A percentile compares a stretch with the other conserved stretches of the same genome.
phyloP scores from a whole-genome alignment of 371 early-diverging fungal genomes.

The Chytridiales sp. region DNA sequence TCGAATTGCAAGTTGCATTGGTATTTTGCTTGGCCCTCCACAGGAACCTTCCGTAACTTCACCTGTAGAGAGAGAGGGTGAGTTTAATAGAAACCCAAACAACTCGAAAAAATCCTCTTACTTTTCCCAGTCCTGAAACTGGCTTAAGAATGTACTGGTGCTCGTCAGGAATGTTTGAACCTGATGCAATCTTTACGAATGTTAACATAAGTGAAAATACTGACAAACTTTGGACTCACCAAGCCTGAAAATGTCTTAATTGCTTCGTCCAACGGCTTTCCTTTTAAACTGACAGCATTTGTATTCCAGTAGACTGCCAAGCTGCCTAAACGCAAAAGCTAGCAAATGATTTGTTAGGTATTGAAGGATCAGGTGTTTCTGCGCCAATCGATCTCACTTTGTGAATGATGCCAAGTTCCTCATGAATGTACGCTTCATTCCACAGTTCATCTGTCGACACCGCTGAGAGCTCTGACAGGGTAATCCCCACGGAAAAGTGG shows the following conservation, averaged over 20 bases:
- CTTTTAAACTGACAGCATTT: constrained; percentile 63
- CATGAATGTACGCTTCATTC: constrained; percentile 76
- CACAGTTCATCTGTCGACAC: constrained; percentile 90
- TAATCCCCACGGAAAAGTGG: constrained; percentile 89
- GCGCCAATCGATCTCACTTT: constrained; percentile 49
- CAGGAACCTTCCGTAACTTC: constrained; percentile 30
- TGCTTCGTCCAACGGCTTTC: constrained; percentile 51
- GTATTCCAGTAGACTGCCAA: constrained; percentile 92
- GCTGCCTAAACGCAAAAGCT: constrained; percentile 74
- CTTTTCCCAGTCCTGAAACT: constrained; percentile 89
- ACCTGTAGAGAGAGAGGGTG: constrained; percentile 24
- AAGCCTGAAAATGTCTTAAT: constrained; percentile 55
- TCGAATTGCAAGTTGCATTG: constrained; percentile 63
- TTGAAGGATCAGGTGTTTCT: not conserved
- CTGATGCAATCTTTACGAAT: constrained; percentile 32
- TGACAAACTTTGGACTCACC: constrained; percentile 33
- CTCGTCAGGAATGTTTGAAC: constrained; percentile 17
- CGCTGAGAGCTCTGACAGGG: constrained; percentile 85
- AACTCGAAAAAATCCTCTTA: constrained; percentile 22
- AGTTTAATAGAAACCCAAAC: not conserved
- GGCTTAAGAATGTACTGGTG: constrained; percentile 90
- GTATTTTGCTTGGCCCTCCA: constrained; percentile 23
- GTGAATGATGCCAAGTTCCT: constrained; percentile 75
- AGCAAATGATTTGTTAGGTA: constrained; percentile 5
- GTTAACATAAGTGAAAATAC: not conserved